Evolutionary conservation across 306 rosid genomes (phyloP).

Genomic region (Casuarina cunninghamiana): DNA sequence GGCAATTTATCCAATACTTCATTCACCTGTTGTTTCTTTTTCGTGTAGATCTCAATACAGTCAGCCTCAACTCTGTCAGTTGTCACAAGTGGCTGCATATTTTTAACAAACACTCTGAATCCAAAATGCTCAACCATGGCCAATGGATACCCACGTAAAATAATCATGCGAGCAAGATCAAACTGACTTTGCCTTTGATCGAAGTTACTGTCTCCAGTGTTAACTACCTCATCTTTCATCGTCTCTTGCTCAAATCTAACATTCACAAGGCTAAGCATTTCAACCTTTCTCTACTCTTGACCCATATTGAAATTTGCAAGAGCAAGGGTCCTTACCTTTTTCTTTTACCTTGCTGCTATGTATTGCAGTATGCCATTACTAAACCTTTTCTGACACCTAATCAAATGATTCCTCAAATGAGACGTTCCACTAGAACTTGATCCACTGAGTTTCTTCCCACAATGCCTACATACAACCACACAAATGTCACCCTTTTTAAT

Average conservation of each 20-base stretch:
- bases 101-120: constrained; percentile 84
- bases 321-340: constrained; percentile 71
- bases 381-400: constrained; percentile 89
- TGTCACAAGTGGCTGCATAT: constrained; percentile 83
- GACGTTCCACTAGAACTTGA: constrained; percentile 98
- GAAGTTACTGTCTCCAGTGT: constrained; percentile 54
- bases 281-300: constrained; percentile 77
- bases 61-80: constrained; percentile 81
- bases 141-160: constrained; percentile 94
- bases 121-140: constrained; percentile 95
- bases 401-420: constrained; percentile 95
- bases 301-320: constrained; percentile 61
- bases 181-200: constrained; percentile 88
- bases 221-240: constrained; percentile 63
- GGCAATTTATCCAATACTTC: constrained; percentile 93
- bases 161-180: constrained; percentile 98
- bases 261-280: constrained; percentile 69
- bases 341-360: constrained; percentile 74
- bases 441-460: constrained; percentile 96
- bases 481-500: constrained; percentile 87
- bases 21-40: constrained; percentile 83
- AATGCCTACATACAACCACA: constrained; percentile 92
- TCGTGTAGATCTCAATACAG: constrained; percentile 79
- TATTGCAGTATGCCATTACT: constrained; percentile 63
- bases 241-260: constrained; percentile 87